Evolutionary conservation across 768 basidiomycete genomes (phyloP).

Genomic region (Panaeolus papilionaceus): DNA sequence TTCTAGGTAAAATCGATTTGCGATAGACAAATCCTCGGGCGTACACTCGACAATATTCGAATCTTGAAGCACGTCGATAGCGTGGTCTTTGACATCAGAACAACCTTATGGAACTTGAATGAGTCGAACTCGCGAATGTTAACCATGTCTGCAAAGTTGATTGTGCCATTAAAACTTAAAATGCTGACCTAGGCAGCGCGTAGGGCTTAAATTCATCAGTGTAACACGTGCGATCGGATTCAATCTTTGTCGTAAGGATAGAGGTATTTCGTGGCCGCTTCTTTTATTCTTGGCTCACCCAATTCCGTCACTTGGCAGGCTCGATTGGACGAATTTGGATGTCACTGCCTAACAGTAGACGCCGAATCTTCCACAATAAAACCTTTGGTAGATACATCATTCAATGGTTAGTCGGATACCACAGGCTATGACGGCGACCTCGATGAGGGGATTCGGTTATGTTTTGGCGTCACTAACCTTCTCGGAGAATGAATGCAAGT

Average conservation of each 20-base stretch:
- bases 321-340: background rate
- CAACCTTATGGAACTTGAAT: too few species aligned
- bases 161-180: background rate
- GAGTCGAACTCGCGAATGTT: too few species aligned
- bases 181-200: background rate
- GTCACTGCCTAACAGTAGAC: background rate
- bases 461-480: too few species aligned
- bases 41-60: too few species aligned
- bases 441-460: too few species aligned
- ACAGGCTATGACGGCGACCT: background rate
- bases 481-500: too few species aligned
- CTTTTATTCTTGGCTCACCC: constrained; percentile 1
- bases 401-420: background rate
- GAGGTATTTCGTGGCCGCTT: background rate
- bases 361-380: background rate
- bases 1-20: too few species aligned
- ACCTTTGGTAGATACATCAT: background rate
- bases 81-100: too few species aligned
- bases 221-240: background rate
- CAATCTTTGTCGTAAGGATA: background rate
- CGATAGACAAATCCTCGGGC: too few species aligned
- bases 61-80: too few species aligned
- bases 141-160: too few species aligned
- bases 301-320: background rate
- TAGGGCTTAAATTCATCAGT: background rate